Conservation (phyloP, 2,329 filamentous ascomycete genomes). For the Fusarium agapanthi region DNA sequence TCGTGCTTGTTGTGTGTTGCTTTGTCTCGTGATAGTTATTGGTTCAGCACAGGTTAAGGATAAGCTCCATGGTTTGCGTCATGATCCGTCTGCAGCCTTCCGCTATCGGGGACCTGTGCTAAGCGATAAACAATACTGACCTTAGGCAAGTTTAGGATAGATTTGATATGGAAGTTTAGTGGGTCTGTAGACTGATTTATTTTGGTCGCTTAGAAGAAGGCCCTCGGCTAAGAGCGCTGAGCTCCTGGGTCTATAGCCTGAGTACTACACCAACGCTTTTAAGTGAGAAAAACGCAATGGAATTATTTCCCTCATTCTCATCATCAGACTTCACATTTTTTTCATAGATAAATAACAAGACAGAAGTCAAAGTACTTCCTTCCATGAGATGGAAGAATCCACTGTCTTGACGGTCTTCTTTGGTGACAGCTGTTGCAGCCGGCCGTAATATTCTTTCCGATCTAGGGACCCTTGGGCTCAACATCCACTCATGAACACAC, state of each 20-base stretch:
- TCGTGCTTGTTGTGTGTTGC: background rate
- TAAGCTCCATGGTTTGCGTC: slow-evolving; percentile 29
- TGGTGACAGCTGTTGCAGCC: background rate
- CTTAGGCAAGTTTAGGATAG: background rate
- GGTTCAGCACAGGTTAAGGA: background rate
- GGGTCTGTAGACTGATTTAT: background rate
- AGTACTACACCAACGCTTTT: background rate
- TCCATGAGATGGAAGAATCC: background rate
- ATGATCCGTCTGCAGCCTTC: slow-evolving; percentile 1
- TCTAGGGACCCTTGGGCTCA: background rate
- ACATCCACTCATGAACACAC: background rate
- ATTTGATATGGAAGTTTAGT: background rate
- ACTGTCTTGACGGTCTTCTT: background rate
- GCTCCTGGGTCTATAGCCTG: background rate
- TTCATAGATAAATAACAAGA: background rate
- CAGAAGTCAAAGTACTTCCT: background rate
- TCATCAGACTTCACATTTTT: background rate
- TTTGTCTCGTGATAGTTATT: slow-evolving; percentile 19
- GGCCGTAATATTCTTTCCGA: background rate
- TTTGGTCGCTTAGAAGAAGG: background rate
- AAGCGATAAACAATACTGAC: background rate
- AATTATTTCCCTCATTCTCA: background rate
- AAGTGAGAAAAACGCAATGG: background rate
- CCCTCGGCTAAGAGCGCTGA: background rate
- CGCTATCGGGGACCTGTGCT: background rate